Base-by-base conservation (phyloP, 352 stramenopile genomes). In the Globisporangium carolinianum region DNA sequence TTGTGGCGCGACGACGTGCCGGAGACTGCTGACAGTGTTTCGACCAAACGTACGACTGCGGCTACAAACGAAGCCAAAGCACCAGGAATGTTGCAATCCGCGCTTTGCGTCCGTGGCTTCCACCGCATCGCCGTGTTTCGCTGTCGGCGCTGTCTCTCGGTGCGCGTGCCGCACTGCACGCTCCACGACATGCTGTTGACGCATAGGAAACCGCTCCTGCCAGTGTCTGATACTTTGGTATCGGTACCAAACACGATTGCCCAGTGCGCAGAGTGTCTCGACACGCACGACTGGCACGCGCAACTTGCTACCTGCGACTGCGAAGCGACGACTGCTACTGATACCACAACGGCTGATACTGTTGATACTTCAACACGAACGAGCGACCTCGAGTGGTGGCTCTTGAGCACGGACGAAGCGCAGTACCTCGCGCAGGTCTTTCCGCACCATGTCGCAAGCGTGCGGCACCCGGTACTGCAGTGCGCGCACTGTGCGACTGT, bases 401-500 rank as follows among this genome's bases (percentile, higher is more conserved):
- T 91, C 55, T 53, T 91, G 51, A 89, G 76, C 60, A 73, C 86
- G 17, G 72, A 88, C 39, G 82, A 91, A 49, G 65, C 73, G 3
- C 65, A 76, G 55, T 91, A 91, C 55, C 71, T 91, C 0, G 58
- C 65, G 32, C 78, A 79, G 17, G 82, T 87, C 18, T 91, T 79
- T 45, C 82, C 82, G 36, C 65, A 57, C 0, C 63, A 79, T 14
- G 48, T 57, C 0, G 65, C 71, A 11, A 73, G 60, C 14, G 65
- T 91, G 14, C 65, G 65, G 15, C 79, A 89, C 53, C 82, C 82
- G 4, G 74, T 91, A 8, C 63, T 91, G 14, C 79, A 91, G 51
- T 91, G 82, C 57, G 62, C 71, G 5, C 79, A 91, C 53, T 91
- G 82, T 52, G 76, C 86, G 15, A 89, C 79, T 0, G 82, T 91